Evolutionary conservation across 768 basidiomycete genomes (phyloP).

Genomic region (Rhodotorula toruloides): DNA sequence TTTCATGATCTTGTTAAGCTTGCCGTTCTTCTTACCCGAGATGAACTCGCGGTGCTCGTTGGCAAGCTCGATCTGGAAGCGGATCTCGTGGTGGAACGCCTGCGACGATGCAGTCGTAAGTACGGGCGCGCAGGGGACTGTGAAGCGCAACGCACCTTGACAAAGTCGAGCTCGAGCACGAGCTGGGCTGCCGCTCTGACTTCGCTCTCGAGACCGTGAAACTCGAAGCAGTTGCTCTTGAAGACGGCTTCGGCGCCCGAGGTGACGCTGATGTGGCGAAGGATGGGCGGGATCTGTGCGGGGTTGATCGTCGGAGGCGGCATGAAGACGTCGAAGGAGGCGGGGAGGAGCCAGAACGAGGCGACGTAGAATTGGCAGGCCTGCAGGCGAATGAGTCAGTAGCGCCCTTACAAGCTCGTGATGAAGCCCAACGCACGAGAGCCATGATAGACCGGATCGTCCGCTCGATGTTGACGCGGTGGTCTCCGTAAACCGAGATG

Average conservation of each 20-base stretch:
- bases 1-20: slow-evolving; percentile 99
- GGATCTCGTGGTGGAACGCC: slow-evolving; percentile 94
- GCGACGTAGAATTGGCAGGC: slow-evolving; percentile 92
- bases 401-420: not conserved
- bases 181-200: slow-evolving; percentile 77
- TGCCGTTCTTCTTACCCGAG: slow-evolving; percentile 98
- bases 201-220: slow-evolving; percentile 88
- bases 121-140: not conserved
- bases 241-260: slow-evolving; percentile 93
- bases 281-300: slow-evolving; percentile 71
- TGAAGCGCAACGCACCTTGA: slow-evolving; percentile 60
- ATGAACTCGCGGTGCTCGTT: slow-evolving; percentile 99
- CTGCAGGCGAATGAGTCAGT: slow-evolving; percentile 49
- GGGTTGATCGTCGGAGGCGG: slow-evolving; percentile 68
- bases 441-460: slow-evolving; percentile 92
- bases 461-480: slow-evolving; percentile 85
- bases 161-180: slow-evolving; percentile 82
- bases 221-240: slow-evolving; percentile 95
- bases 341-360: slow-evolving; percentile 92
- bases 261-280: slow-evolving; percentile 77
- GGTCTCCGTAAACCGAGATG: slow-evolving; percentile 89
- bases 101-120: slow-evolving; percentile 42
- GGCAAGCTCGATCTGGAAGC: slow-evolving; percentile 94
- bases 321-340: slow-evolving; percentile 87
- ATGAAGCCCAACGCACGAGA: slow-evolving; percentile 59